Evolutionary conservation across 2,329 filamentous ascomycete species (phyloP).

Genomic region (Metarhizium anisopliae): DNA sequence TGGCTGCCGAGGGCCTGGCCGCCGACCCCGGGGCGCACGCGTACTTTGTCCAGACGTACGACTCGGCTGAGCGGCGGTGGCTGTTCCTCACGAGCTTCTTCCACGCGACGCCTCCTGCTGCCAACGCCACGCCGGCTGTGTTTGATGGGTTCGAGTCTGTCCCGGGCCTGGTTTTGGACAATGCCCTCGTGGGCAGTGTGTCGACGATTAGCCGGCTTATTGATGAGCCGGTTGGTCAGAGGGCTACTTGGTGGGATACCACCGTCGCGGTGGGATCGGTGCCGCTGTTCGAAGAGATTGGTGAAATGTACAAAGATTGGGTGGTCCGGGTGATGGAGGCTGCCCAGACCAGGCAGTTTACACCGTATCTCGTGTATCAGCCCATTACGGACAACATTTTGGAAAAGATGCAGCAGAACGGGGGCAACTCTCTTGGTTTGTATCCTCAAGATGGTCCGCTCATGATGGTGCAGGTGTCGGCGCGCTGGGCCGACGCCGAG

Average conservation of each 20-base stretch:
- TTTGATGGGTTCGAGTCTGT: constrained; percentile 16
- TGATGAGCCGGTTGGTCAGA: constrained; percentile 13
- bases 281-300: constrained; percentile 14
- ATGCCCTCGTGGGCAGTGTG: constrained; percentile 12
- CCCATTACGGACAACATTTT: constrained; percentile 27
- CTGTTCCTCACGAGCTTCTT: constrained; percentile 9
- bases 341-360: background rate
- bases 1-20: constrained; percentile 10
- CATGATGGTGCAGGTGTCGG: constrained; percentile 21
- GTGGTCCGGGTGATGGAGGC: background rate
- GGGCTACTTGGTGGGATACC: constrained; percentile 22
- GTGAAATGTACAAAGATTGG: background rate
- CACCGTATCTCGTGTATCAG: constrained; percentile 22
- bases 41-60: constrained; percentile 11
- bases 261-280: constrained; percentile 15
- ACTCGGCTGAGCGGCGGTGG: constrained; percentile 3
- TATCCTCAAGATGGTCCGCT: constrained; percentile 23
- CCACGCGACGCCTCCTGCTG: constrained; percentile 8
- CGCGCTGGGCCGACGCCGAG: constrained; percentile 14
- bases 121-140: constrained; percentile 9
- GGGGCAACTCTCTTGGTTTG: constrained; percentile 33
- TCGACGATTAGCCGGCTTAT: constrained; percentile 15
- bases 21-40: constrained; percentile 13
- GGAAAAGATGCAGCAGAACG: constrained; percentile 22
- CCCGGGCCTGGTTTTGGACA: constrained; percentile 11